Percentiles rank a stretch among this genome's conserved stretches.
These are phyloP conservation scores for Ciborinia camelliae DNA, from an alignment of 2,329 filamentous ascomycete species.

Conservation along the genomic window DNA sequence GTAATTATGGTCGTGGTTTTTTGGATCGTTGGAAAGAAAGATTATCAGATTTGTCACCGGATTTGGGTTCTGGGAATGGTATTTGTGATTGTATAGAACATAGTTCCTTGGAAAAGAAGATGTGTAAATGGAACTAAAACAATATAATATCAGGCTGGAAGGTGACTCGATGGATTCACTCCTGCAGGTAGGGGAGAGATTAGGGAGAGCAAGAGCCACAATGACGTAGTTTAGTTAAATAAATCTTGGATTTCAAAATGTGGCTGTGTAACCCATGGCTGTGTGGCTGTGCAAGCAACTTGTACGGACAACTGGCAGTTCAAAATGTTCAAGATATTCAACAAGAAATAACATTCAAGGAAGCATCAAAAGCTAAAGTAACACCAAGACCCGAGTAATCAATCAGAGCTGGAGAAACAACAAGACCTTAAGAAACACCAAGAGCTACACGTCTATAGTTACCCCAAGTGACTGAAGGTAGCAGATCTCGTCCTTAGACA, in stretches of 20 bases:
- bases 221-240: conserved; percentile 5
- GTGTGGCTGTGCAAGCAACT: conserved; percentile 7
- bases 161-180: background rate
- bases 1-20: background rate
- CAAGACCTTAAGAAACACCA: no score
- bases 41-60: background rate
- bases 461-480: no score
- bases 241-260: conserved; percentile 1
- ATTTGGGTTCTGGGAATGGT: background rate
- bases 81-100: background rate
- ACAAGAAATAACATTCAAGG: background rate
- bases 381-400: no score
- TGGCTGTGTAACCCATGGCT: background rate
- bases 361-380: no score
- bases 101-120: conserved; percentile 1
- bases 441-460: no score
- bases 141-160: conserved; percentile 10
- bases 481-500: no score
- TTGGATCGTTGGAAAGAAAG: background rate
- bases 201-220: background rate
- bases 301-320: no score
- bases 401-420: no score
- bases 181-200: no score
- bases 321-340: background rate
- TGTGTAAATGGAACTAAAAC: background rate